Percentiles rank a stretch among this genome's conserved stretches.
phyloP scores from a whole-genome alignment of 352 stramenopile genomes.

The Phytophthora megakarya region DNA sequence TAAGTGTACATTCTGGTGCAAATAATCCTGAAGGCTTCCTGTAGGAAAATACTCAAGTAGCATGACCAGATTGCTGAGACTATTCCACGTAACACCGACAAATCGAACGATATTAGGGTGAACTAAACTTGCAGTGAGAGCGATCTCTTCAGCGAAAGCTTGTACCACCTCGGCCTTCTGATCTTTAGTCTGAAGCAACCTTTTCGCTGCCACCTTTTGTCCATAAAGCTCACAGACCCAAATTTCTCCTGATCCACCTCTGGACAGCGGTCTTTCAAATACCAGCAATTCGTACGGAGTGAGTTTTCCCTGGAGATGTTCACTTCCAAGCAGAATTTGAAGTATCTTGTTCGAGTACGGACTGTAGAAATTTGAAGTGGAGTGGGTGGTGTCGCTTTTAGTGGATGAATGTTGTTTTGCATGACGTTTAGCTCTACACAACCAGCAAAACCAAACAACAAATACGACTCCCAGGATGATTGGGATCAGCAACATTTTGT shows the following conservation, averaged over 20 bases:
- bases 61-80: conserved; percentile 32
- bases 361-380: conserved; percentile 27
- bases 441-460: conserved; percentile 11
- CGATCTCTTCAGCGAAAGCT: conserved; percentile 41
- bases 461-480: conserved; percentile 15
- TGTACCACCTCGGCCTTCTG: conserved; percentile 24
- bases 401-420: neutral
- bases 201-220: neutral
- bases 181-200: neutral
- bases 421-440: neutral
- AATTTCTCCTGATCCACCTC: neutral
- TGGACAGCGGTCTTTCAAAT: neutral
- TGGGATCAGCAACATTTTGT: neutral
- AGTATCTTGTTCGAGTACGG: conserved; percentile 26
- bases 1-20: conserved; percentile 9
- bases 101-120: conserved; percentile 54
- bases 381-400: neutral
- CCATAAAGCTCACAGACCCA: neutral
- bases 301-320: conserved; percentile 24
- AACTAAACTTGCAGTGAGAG: conserved; percentile 40
- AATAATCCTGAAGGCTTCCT: conserved; percentile 23
- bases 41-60: conserved; percentile 33
- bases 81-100: conserved; percentile 54
- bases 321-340: conserved; percentile 18
- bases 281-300: conserved; percentile 21